Conservation (phyloP, 2,329 filamentous ascomycete genomes). For the Penicillium sp. region DNA sequence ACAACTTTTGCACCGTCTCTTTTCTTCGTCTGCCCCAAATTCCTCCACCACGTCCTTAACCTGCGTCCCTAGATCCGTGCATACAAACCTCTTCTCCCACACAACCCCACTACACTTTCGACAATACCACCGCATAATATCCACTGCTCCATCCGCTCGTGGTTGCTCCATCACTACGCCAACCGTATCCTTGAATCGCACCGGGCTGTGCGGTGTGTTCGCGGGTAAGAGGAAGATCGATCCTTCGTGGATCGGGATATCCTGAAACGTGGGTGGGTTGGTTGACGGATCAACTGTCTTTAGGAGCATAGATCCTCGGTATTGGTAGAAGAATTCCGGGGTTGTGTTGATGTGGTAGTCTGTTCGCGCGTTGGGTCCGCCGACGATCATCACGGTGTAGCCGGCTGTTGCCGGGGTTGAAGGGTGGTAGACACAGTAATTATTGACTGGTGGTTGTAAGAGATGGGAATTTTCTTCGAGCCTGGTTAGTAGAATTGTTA, state of each 20-base stretch:
- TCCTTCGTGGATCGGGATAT: slow-evolving; percentile 87
- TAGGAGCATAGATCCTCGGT: slow-evolving; percentile 89
- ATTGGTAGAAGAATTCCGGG: slow-evolving; percentile 97
- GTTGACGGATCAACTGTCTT: slow-evolving; percentile 74
- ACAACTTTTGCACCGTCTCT: slow-evolving; percentile 75
- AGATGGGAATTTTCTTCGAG: slow-evolving; percentile 89
- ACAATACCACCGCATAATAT: slow-evolving; percentile 92
- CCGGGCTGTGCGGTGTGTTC: slow-evolving; percentile 96
- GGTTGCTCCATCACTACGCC: slow-evolving; percentile 89
- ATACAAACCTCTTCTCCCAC: slow-evolving; percentile 84
- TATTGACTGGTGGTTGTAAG: slow-evolving; percentile 91
- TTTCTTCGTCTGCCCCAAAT: slow-evolving; percentile 70
- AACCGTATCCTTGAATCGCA: slow-evolving; percentile 91
- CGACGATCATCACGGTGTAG: slow-evolving; percentile 90
- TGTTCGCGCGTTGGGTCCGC: slow-evolving; percentile 91
- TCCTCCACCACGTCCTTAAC: slow-evolving; percentile 87
- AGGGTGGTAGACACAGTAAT: slow-evolving; percentile 89
- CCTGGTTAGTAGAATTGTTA: slow-evolving; percentile 53
- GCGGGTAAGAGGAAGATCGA: slow-evolving; percentile 90
- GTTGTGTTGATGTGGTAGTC: slow-evolving; percentile 99
- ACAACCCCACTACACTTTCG: slow-evolving; percentile 68
- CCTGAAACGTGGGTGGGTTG: slow-evolving; percentile 64
- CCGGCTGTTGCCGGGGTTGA: slow-evolving; percentile 73
- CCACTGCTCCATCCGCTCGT: slow-evolving; percentile 67
- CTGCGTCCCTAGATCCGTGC: slow-evolving; percentile 87